Evolutionary conservation across 805 yeast species (phyloP).

Genomic region (Lipomyces spencermartinsiae): DNA sequence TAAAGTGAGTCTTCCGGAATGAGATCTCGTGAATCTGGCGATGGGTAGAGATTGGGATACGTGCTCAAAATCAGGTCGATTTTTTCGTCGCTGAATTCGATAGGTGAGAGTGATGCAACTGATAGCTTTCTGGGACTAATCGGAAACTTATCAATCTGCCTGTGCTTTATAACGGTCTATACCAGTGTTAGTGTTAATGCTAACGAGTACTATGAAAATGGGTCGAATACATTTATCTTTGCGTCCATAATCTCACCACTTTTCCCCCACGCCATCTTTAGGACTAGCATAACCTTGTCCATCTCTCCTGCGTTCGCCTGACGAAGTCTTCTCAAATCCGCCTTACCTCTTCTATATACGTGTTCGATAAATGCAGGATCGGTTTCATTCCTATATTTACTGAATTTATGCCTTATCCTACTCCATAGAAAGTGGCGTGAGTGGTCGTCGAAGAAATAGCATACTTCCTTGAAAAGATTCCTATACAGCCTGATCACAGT

Average conservation of each 20-base stretch:
- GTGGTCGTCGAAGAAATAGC: slow-evolving; percentile 21
- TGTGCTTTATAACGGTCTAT: neutral
- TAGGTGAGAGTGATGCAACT: neutral
- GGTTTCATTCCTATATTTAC: slow-evolving; percentile 3
- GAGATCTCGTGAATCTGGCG: neutral
- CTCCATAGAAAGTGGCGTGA: slow-evolving; percentile 3
- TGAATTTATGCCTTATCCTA: slow-evolving; percentile 16
- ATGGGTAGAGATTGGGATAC: neutral
- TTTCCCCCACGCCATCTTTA: slow-evolving; percentile 6
- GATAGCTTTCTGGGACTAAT: neutral
- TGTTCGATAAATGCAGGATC: slow-evolving; percentile 1
- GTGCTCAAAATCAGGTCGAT: neutral
- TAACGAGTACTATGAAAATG: neutral
- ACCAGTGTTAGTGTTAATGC: neutral
- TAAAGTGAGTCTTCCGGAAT: neutral
- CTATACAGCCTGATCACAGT: neutral
- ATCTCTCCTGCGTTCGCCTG: slow-evolving; percentile 12
- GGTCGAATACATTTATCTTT: neutral
- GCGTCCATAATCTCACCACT: slow-evolving; percentile 6
- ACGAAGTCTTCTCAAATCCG: slow-evolving; percentile 7
- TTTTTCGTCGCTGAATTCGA: neutral
- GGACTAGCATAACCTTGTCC: neutral
- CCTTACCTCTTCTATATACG: slow-evolving; percentile 2
- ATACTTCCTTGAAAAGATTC: slow-evolving; percentile 3
- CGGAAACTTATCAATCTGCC: slow-evolving; percentile 11